Conservation (phyloP, 495 filamentous ascomycete genomes). For the Penicillium atrosanguineum region DNA sequence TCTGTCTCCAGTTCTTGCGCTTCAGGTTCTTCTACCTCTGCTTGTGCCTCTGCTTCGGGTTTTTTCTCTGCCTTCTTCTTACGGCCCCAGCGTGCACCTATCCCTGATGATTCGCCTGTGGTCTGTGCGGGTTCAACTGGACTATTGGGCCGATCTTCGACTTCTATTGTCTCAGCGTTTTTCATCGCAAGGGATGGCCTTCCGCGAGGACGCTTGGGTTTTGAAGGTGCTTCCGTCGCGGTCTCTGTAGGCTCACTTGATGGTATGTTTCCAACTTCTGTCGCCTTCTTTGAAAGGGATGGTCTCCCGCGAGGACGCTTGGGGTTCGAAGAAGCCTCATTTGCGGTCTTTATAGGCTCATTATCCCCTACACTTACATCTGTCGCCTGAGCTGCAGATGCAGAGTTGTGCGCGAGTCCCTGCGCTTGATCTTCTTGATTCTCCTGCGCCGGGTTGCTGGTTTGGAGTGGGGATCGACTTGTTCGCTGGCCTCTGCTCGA, state of each 20-base stretch:
- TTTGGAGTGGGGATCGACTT: constrained; percentile 16
- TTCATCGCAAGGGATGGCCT: constrained; percentile 8
- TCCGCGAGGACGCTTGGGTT: constrained; percentile 10
- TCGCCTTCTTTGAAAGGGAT: constrained; percentile 2
- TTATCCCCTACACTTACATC: background rate
- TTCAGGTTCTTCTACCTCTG: background rate
- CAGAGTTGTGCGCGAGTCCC: background rate
- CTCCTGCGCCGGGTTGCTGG: background rate
- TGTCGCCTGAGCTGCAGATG: background rate
- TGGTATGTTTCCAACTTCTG: background rate
- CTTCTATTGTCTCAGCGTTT: background rate
- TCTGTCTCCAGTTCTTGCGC: constrained; percentile 11
- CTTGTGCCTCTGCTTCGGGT: constrained; percentile 6
- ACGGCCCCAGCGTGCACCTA: constrained; percentile 1
- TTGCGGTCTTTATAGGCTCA: background rate
- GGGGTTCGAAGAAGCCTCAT: background rate
- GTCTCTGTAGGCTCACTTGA: background rate
- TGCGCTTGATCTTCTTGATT: background rate
- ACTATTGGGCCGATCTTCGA: background rate
- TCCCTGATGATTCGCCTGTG: constrained; percentile 7
- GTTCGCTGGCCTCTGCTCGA: constrained; percentile 13
- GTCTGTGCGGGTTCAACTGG: background rate
- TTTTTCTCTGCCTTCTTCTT: constrained; percentile 4
- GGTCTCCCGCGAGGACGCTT: constrained; percentile 16
- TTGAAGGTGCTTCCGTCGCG: background rate